Base-by-base conservation (phyloP, 2,329 filamentous ascomycete species). In the Colletotrichum plurivorum region DNA sequence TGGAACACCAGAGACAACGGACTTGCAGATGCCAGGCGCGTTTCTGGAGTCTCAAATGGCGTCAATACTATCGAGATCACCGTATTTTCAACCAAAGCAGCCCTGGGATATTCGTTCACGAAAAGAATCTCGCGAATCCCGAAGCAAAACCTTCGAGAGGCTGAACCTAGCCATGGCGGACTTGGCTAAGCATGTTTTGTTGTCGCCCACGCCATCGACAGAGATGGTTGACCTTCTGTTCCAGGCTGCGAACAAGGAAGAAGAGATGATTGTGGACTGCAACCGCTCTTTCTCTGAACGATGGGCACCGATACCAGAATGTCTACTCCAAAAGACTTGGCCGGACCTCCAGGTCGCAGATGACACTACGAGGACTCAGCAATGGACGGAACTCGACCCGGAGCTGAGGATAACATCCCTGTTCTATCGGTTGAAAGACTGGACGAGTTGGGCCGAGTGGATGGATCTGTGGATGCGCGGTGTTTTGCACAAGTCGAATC, bases 401-500 rank as follows among this genome's bases (percentile, higher is more conserved):
- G 13, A 6, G 15, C 27, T 57, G 0, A 57, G 18, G 13, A 12
- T 57, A 0, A 46, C 54, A 6, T 20, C 41, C 15, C 20, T 57
- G 1, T 57, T 57, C 22, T 2, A 6, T 9, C n/a, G 1, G 1
- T 27, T 57, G 39, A 46, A 13, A 10, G 16, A 31, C 13, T 57
- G 54, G 54, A 31, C 20, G 0, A n/a, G 20, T 13, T 9, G 12
- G 1, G 8, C 20, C 8, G 54, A 57, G 13, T 8, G 54, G 22
- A 25, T 57, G 15, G 41, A 57, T 31, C 5, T 57, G 16, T 57
- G 54, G 54, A 45, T 57, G 54, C 22, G 46, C 13, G 41, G 46
- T 46, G 22, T 57, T 12, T 41, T 57, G 15, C 54, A 57, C 25
- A 46, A 57, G 39, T 57, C 54, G 7, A 22, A 57, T 9, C 54